Evolutionary conservation across 768 basidiomycete species (phyloP), one percentile per base, ranked within the genome.

Genomic region (Clitopilus passeckerianus): DNA sequence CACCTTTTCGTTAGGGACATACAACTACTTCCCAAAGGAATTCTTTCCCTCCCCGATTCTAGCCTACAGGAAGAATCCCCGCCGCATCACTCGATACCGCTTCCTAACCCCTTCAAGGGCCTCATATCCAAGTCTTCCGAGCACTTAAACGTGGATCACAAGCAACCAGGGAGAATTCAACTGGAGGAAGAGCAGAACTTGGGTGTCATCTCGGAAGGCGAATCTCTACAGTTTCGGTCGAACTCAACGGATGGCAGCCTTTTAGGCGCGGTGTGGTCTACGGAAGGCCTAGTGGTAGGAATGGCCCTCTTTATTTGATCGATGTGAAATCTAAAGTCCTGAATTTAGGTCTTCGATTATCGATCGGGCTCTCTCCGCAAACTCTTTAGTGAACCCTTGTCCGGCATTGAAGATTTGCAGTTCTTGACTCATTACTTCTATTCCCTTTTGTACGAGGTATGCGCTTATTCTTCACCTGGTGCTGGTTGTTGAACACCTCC

Each of bases 81-180:
- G 53, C 67, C 70, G 60, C 59, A 66, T 34, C 60, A 66, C 24
- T 62, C 74, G 9, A 67, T 84, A n/a, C 75, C 78, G 0, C 71
- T 89, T n/a, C 76, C 86, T 6, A 87, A 85, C 60, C 80, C 85
- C 2, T 86, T 91, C 75, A 91, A 85, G 67, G 72, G 77, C 1
- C 75, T 83, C 14, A 75, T 76, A 57, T 72, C 72, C 24, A 75
- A 68, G n/a, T 82, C 83, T n/a, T 65, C 75, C 0, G 87, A 88
- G 30, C 74, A 77, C 56, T 55, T 81, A 1, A 46, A 64, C 57
- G 16, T 62, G 16, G 37, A 67, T 33, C 64, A 71, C n/a, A 12
- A 59, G 60, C 59, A 50, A 30, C 65, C 61, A 62, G 65, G 50
- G 61, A 61, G 46, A 50, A 50, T 50, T 5, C 46, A 59, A 34